Evolutionary conservation across 768 basidiomycete genomes (phyloP).

Genomic region (Coprinellus aureogranulatus): DNA sequence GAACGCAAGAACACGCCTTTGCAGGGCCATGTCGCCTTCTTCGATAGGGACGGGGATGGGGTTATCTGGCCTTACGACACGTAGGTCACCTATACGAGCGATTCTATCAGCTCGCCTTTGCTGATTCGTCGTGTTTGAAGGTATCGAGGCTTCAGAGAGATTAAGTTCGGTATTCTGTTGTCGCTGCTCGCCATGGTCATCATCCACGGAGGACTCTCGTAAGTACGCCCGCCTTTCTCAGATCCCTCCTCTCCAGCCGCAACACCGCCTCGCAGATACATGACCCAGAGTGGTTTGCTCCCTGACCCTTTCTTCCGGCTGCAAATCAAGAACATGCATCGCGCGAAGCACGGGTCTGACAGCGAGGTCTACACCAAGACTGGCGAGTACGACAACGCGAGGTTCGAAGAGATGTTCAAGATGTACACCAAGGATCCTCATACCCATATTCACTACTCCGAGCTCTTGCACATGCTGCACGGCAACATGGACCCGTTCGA

Average conservation of each 20-base stretch:
- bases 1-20: conserved; percentile 35
- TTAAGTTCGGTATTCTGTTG: conserved; percentile 37
- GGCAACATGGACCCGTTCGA: conserved; percentile 41
- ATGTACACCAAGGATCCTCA: conserved; percentile 41
- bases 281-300: conserved; percentile 32
- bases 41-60: conserved; percentile 44
- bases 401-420: conserved; percentile 40
- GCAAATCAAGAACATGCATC: conserved; percentile 37
- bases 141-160: conserved; percentile 35
- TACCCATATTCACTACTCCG: conserved; percentile 35
- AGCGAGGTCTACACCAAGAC: conserved; percentile 33
- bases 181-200: conserved; percentile 34
- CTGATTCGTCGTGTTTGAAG: conserved; percentile 17
- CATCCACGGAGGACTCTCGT: conserved; percentile 43
- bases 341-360: conserved; percentile 46
- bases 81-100: conserved; percentile 21
- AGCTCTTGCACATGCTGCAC: conserved; percentile 39
- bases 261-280: conserved; percentile 23
- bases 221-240: conserved; percentile 14
- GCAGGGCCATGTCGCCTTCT: conserved; percentile 44
- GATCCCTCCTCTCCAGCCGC: background rate
- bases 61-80: conserved; percentile 47
- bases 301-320: conserved; percentile 46
- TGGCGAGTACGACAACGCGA: conserved; percentile 38
- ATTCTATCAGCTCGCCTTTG: background rate